Evolutionary conservation across 208 protist genomes (phyloP), one percentile per base, ranked within the genome.

Genomic region (Wallacemonas collosoma): DNA sequence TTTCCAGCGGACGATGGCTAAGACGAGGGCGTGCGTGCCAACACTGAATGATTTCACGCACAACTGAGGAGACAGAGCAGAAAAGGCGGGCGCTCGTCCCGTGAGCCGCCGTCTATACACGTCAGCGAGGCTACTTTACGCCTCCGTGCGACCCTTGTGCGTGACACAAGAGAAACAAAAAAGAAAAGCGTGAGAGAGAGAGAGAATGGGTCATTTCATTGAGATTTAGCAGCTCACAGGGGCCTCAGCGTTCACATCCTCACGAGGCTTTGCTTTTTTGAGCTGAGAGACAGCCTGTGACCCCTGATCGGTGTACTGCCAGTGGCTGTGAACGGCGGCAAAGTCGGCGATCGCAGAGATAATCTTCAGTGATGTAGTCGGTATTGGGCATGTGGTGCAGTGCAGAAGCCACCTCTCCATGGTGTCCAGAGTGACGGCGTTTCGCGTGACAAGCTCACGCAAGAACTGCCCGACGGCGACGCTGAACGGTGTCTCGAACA

Each of bases 391-490:
- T 63, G 55, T 71, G 55, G 65, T 51, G 55, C 54, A 90, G 36
- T 65, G 72, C 6, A 40, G 39, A 12, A 85, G 53, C 88, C 88
- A 93, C 43, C 57, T 53, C 66, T 82, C 71, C 11, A 88, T 71
- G 45, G 73, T 76, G 17, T 48, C 61, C 51, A 82, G 68, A 14
- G 55, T 61, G 11, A 93, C 51, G 35, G 68, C 72, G 38, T 60
- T 71, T 35, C 77, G 51, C 7, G 65, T 70, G 36, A 93, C 66
- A 69, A 85, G 53, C 61, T 90, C 88, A 17, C 82, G 79, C 7
- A 93, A 66, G 61, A 85, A 93, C 38, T 87, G 88, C 9, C 78
- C 88, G 4, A 87, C 75, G 9, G 75, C 9, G 4, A 79, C 75
- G 26, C 53, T 72, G 71, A 90, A 90, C 2, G 82, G 73, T 1